These are phyloP conservation scores for Diaporthe citriasiana DNA, from an alignment of 2,329 filamentous ascomycete species.

Conservation along the genomic window DNA sequence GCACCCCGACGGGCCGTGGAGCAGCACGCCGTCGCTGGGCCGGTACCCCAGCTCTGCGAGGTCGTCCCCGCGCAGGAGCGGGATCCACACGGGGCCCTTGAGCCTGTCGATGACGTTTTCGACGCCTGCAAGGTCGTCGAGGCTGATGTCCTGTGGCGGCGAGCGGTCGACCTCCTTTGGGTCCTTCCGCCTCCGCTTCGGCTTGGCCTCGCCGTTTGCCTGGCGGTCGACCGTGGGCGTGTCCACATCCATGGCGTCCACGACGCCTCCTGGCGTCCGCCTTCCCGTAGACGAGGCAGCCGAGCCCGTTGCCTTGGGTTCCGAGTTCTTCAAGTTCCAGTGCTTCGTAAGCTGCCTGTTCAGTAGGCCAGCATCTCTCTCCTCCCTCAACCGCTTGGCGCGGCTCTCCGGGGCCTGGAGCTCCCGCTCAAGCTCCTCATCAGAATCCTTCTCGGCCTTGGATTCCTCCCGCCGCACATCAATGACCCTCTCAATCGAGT, in stretches of 20 bases:
- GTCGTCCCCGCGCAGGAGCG: constrained; percentile 76
- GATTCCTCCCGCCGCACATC: constrained; percentile 77
- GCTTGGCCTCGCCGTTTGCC: constrained; percentile 74
- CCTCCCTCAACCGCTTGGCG: constrained; percentile 44
- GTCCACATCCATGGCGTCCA: constrained; percentile 46
- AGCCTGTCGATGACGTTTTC: constrained; percentile 79
- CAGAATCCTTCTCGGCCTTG: constrained; percentile 66
- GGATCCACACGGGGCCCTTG: constrained; percentile 79
- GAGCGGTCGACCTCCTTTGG: constrained; percentile 69
- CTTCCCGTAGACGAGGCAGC: constrained; percentile 41
- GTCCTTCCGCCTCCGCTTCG: constrained; percentile 74
- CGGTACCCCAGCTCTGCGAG: constrained; percentile 77
- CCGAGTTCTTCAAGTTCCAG: constrained; percentile 52
- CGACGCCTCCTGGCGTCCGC: constrained; percentile 44
- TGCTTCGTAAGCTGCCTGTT: constrained; percentile 59
- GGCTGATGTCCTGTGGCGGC: constrained; percentile 75
- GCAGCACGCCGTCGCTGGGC: constrained; percentile 79
- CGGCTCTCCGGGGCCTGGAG: constrained; percentile 46
- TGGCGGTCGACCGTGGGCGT: constrained; percentile 62
- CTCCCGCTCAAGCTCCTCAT: constrained; percentile 57
- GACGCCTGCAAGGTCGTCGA: constrained; percentile 83
- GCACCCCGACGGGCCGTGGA: constrained; percentile 88
- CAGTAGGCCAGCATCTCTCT: constrained; percentile 51
- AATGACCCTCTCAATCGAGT: constrained; percentile 86
- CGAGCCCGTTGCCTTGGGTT: constrained; percentile 40